Evolutionary conservation across 2,329 filamentous ascomycete species (phyloP).

Genomic region (Colletotrichum navitas): DNA sequence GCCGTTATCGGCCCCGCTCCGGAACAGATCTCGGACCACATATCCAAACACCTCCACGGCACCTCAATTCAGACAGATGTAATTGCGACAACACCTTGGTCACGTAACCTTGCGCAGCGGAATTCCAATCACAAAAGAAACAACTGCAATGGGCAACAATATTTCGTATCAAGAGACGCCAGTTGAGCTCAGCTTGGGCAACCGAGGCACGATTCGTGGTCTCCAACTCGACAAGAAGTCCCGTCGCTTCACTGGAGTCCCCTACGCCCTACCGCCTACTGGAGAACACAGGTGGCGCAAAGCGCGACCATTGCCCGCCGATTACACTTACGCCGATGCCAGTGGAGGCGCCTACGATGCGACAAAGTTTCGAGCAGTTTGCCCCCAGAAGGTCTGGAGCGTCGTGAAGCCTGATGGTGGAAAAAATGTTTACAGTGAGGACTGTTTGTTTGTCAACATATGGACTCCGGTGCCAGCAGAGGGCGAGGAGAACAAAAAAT

Average conservation of each 20-base stretch:
- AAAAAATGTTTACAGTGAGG: constrained; percentile 54
- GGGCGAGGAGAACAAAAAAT: constrained; percentile 47
- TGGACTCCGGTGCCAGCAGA: constrained; percentile 56
- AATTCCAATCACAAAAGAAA: background rate
- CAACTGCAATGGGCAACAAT: constrained; percentile 45
- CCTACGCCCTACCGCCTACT: constrained; percentile 56
- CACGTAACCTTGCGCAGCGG: background rate
- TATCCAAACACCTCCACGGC: background rate
- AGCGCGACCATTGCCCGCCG: constrained; percentile 49
- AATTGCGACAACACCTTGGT: too few relatives aligned
- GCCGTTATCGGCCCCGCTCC: constrained; percentile 24
- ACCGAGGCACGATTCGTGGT: constrained; percentile 49
- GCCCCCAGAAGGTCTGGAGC: constrained; percentile 54
- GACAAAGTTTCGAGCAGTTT: constrained; percentile 52
- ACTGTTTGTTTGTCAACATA: constrained; percentile 63
- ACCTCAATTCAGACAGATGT: too few relatives aligned
- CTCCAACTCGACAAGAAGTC: constrained; percentile 52
- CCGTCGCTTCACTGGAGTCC: constrained; percentile 52
- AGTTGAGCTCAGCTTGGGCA: constrained; percentile 46
- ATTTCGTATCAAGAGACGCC: constrained; percentile 47
- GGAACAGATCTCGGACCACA: constrained; percentile 16
- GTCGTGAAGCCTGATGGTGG: constrained; percentile 46
- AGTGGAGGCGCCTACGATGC: constrained; percentile 52
- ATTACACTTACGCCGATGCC: constrained; percentile 47
- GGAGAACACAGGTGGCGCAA: constrained; percentile 54